Conservation (phyloP, 2,329 filamentous ascomycete genomes). For the Pseudovirgaria hyperparasitica region DNA sequence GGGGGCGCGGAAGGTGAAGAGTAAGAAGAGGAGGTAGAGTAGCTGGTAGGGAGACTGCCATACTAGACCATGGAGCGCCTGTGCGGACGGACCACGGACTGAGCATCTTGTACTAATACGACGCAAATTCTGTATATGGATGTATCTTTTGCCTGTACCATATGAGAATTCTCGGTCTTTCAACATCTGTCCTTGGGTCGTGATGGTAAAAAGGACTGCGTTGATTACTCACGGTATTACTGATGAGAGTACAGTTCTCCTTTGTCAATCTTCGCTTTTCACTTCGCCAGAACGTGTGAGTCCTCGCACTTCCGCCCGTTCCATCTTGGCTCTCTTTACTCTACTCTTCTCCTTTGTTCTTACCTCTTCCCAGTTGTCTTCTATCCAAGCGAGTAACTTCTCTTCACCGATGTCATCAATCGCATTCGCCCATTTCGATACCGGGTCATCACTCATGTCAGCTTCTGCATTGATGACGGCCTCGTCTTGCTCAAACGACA, state of each 20-base stretch:
- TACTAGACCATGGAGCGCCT: not conserved
- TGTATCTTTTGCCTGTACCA: not conserved
- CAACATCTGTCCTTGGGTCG: not conserved
- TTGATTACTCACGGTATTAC: not conserved
- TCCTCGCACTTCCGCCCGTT: not conserved
- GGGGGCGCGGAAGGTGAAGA: conserved; percentile 15
- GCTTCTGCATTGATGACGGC: conserved; percentile 10
- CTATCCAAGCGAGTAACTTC: conserved; percentile 15
- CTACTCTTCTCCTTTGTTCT: conserved; percentile 17
- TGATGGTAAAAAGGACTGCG: not conserved
- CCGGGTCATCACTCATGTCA: conserved; percentile 7
- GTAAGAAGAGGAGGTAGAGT: too few species aligned
- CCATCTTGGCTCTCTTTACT: conserved; percentile 1
- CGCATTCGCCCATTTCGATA: conserved; percentile 12
- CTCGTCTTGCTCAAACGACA: conserved; percentile 13
- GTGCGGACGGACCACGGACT: not conserved
- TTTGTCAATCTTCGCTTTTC: not conserved
- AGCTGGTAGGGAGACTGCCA: too few species aligned
- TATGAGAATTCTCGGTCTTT: not conserved
- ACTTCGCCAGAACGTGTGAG: too few species aligned
- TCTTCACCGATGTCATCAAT: conserved; percentile 6
- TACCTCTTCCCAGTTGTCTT: conserved; percentile 16
- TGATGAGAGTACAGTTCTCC: not conserved
- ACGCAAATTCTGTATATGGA: not conserved
- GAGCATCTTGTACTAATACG: not conserved